These are phyloP conservation scores for Acanthamoeba sp. DNA, from an alignment of 208 protist genomes.

Conservation along the genomic window DNA sequence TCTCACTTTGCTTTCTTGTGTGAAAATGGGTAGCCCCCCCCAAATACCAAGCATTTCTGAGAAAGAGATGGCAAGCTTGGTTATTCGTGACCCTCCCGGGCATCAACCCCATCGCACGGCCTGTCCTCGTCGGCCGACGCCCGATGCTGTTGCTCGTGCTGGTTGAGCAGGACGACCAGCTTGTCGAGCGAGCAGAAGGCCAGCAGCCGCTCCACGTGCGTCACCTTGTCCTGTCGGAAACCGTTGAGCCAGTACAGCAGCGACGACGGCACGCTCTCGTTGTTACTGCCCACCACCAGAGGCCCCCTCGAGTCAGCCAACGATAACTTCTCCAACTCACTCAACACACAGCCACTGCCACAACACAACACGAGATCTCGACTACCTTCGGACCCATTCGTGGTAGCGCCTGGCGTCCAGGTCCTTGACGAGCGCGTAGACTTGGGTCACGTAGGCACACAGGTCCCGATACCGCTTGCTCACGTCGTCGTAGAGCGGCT, in stretches of 20 bases:
- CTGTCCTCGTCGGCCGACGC: too few species aligned
- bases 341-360: not conserved
- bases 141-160: conserved; percentile 14
- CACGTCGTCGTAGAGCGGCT: conserved; percentile 32
- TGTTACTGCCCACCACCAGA: not conserved
- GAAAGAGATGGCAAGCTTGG: too few species aligned
- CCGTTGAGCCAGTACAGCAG: conserved; percentile 60
- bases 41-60: too few species aligned
- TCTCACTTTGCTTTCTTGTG: too few species aligned
- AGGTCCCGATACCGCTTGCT: not conserved
- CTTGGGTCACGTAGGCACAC: not conserved
- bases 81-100: too few species aligned
- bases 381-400: conserved; percentile 41
- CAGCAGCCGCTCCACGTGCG: not conserved
- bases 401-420: not conserved
- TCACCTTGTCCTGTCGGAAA: conserved; percentile 21
- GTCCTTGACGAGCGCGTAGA: conserved; percentile 32
- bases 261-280: not conserved
- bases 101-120: too few species aligned
- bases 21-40: too few species aligned
- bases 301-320: not conserved
- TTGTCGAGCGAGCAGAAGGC: conserved; percentile 46
- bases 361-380: too few species aligned
- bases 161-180: conserved; percentile 30
- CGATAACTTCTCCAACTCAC: not conserved